Evolutionary conservation across 2,329 filamentous ascomycete species (phyloP), one percentile per base, ranked within the genome.

Genomic region (Penicillium sp.): DNA sequence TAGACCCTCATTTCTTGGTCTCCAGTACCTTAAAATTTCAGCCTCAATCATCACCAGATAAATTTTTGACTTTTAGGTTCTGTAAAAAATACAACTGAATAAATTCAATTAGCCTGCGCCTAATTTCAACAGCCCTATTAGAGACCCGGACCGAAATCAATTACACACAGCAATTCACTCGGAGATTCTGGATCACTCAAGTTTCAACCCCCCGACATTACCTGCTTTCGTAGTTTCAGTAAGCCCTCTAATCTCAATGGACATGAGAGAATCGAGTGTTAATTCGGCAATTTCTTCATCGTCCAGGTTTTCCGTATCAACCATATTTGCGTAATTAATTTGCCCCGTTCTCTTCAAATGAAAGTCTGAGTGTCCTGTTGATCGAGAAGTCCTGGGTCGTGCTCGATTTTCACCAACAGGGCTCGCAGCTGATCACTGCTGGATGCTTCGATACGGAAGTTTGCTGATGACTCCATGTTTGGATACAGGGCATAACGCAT

Each of bases 211-310:
- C 18, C 31, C 40, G 9, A 52, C 33, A 40, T 21, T 52, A 2
- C 42, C 42, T 18, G 56, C 56, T n/a, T 52, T 59, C 1, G 51
- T 45, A 36, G 60, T 58, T 18, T 62, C 47, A 3, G 46, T 48
- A 2, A 56, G 21, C 8, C 40, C 39, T 13, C 52, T 31, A 29
- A 60, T 60, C 33, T 62, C 59, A 16, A 62, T 58, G 10, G 52
- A 34, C 43, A 59, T 55, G 1, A 60, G 39, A 5, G 59, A 62
- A 16, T 62, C 59, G 11, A 62, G 42, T 6, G 37, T n/a, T 14
- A 56, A 54, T 2, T 50, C 34, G 11, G 37, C 47, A 16, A 49
- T 36, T 29, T 55, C 33, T 9, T 52, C 31, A 2, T 40, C 43
- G 18, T 55, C 52, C 24, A 51, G 44, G 16, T 54, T 40, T n/a